These are phyloP conservation scores for Colletotrichum brevisporum DNA, from an alignment of 2,329 filamentous ascomycete genomes.

Conservation along the genomic window DNA sequence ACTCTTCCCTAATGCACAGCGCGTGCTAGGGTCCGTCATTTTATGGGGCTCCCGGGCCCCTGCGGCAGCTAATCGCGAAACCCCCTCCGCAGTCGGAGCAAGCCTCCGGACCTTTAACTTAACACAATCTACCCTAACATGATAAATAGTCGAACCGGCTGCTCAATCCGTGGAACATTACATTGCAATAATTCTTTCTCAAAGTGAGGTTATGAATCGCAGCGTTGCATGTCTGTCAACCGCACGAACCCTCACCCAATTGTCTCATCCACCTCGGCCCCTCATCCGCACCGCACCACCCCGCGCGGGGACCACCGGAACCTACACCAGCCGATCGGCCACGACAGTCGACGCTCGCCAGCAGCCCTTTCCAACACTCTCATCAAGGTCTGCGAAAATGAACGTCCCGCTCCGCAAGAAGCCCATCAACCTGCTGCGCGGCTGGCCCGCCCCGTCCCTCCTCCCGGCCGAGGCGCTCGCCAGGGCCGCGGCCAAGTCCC, in stretches of 20 bases:
- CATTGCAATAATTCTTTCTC: too few relatives aligned
- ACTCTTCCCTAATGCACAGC: too few relatives aligned
- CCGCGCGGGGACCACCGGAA: constrained; percentile 11
- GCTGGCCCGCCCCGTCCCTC: constrained; percentile 76
- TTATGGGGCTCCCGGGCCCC: constrained; percentile 19
- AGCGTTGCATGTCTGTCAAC: constrained; percentile 9
- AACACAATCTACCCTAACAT: not conserved
- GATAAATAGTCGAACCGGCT: not conserved
- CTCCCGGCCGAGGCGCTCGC: constrained; percentile 76
- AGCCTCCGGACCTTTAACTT: constrained; percentile 16
- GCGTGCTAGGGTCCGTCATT: not conserved
- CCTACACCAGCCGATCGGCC: constrained; percentile 1
- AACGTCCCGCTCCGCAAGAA: constrained; percentile 46
- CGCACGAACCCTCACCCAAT: constrained; percentile 8
- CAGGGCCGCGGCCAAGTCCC: constrained; percentile 70
- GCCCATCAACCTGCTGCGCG: constrained; percentile 75
- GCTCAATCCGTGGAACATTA: too few relatives aligned
- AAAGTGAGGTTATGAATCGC: constrained; percentile 23
- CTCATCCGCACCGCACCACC: constrained; percentile 11
- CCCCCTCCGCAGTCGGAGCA: constrained; percentile 35
- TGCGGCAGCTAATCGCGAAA: not conserved
- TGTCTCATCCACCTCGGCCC: constrained; percentile 10
- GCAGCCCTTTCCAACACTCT: not conserved
- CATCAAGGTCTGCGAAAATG: not conserved
- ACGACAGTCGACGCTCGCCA: not conserved